Conservation (phyloP, 2,329 filamentous ascomycete species). For the Aspergillus carbonarius region DNA sequence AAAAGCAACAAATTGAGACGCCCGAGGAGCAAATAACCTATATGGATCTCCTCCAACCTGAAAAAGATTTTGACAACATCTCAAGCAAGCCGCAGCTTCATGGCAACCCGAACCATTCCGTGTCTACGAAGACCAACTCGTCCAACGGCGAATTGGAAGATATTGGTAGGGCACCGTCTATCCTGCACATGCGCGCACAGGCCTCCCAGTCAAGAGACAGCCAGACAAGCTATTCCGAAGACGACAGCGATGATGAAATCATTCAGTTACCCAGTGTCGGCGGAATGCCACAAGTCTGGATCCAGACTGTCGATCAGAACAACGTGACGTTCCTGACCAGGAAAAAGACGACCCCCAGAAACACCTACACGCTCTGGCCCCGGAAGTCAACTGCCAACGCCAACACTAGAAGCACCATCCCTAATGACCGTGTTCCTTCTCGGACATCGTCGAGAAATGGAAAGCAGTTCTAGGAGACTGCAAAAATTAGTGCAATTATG, state of each 20-base stretch:
- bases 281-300: constrained; percentile 25
- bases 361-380: constrained; percentile 33
- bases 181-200: constrained; percentile 38
- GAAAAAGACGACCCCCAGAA: constrained; percentile 23
- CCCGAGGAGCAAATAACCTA: constrained; percentile 27
- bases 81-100: constrained; percentile 3
- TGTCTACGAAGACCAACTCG: constrained; percentile 13
- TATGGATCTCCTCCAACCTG: constrained; percentile 29
- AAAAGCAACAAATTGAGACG: constrained; percentile 14
- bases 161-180: constrained; percentile 20
- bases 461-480: constrained; percentile 1
- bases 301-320: constrained; percentile 36
- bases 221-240: constrained; percentile 20
- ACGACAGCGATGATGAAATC: constrained; percentile 37
- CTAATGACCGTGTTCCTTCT: background rate
- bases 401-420: background rate
- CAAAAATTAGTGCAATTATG: constrained; percentile 28
- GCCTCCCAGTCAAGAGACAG: constrained; percentile 24
- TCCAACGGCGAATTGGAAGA: constrained; percentile 12
- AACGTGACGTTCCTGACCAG: constrained; percentile 35
- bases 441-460: background rate
- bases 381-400: constrained; percentile 17
- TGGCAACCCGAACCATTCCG: constrained; percentile 13
- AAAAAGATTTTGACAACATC: constrained; percentile 11
- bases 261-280: constrained; percentile 34